Percentiles rank a stretch among this genome's conserved stretches.
Evolutionary conservation across 139 green algal species (phyloP).

Genomic region (Desmodesmus armatus): DNA sequence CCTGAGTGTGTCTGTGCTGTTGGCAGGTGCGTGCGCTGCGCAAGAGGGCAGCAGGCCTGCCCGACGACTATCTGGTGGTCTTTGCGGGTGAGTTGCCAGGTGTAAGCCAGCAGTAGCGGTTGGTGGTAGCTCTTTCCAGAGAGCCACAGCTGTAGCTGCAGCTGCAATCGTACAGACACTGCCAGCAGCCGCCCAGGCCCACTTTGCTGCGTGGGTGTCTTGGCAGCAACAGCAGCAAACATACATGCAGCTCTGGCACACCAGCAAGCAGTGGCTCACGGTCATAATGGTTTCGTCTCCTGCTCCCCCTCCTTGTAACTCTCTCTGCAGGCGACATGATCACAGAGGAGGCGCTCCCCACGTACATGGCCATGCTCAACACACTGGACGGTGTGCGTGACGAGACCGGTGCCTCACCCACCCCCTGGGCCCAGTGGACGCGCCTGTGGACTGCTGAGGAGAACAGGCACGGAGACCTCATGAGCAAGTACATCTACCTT

Average conservation of each 20-base stretch:
- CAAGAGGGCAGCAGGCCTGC: conserved; percentile 81
- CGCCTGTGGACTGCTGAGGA: conserved; percentile 96
- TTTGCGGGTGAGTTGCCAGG: conserved; percentile 78
- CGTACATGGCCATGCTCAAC: conserved; percentile 99
- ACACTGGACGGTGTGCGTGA: conserved; percentile 97
- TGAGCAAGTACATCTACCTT: conserved; percentile 98
- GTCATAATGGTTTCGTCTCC: no score
- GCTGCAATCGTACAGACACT: background rate
- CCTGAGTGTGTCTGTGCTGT: background rate
- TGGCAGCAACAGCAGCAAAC: background rate
- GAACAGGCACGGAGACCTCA: conserved; percentile 98
- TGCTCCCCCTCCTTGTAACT: no score
- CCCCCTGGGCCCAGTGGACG: conserved; percentile 92
- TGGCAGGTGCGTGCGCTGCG: conserved; percentile 90
- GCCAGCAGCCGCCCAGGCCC: no score
- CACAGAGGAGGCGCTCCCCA: conserved; percentile 99
- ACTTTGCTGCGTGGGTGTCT: no score
- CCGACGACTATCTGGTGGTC: conserved; percentile 96
- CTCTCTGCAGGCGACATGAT: conserved; percentile 87
- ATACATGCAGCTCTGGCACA: background rate
- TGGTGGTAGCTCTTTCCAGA: background rate
- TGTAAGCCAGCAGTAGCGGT: background rate
- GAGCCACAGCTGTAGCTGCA: background rate
- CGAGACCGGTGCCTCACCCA: conserved; percentile 87
- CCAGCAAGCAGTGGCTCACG: background rate